Percentiles rank a stretch among this genome's conserved stretches.
These are phyloP conservation scores for Cucurbita ficifolia DNA, from an alignment of 306 rosid genomes.

Conservation along the genomic window DNA sequence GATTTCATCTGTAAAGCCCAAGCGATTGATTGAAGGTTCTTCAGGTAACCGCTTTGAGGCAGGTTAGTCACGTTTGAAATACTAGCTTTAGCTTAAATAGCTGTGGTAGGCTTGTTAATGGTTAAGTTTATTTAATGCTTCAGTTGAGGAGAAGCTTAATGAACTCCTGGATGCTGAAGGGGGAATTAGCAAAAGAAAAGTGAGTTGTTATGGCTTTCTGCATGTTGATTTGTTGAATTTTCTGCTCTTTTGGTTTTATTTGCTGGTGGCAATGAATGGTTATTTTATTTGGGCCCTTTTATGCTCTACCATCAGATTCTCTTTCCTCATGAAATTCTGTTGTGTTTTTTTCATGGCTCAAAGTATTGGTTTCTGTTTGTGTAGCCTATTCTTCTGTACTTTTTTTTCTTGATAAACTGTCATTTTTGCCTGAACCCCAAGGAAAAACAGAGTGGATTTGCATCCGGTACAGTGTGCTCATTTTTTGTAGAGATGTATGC, in stretches of 20 bases:
- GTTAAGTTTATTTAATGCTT: conserved; percentile 21
- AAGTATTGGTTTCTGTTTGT: background rate
- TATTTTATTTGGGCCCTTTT: background rate
- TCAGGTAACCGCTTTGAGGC: conserved; percentile 63
- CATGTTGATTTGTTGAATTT: conserved; percentile 6
- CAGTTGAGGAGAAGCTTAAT: conserved; percentile 93
- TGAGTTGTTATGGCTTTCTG: conserved; percentile 19
- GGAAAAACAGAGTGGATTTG: background rate
- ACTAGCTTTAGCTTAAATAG: conserved; percentile 7
- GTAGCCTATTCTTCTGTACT: background rate
- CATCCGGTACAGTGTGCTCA: background rate
- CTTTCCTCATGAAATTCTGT: background rate
- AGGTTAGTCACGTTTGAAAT: conserved; percentile 39
- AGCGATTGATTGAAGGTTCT: conserved; percentile 54
- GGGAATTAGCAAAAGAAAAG: conserved; percentile 91
- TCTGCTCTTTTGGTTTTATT: conserved; percentile 6
- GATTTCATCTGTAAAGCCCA: conserved; percentile 37
- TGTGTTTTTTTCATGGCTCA: background rate
- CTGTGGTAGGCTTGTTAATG: conserved; percentile 9
- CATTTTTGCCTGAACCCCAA: background rate
- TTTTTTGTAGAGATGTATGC: background rate
- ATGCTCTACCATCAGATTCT: background rate
- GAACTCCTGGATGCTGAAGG: conserved; percentile 87
- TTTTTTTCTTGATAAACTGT: background rate
- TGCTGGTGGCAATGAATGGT: background rate